Conservation (phyloP, 306 rosid genomes). For the Vigna angularis region DNA sequence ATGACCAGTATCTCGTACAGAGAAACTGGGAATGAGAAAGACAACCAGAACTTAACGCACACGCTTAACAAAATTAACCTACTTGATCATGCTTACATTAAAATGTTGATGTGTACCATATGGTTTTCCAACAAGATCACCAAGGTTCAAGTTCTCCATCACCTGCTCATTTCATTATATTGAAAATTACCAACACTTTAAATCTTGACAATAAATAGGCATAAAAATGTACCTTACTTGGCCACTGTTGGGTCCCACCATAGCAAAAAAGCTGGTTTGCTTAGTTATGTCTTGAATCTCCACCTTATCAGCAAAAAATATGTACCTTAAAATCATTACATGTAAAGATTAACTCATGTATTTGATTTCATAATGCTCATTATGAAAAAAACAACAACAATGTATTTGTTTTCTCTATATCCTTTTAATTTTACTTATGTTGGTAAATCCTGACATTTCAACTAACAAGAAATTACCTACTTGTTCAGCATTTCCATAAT, state of each 20-base stretch:
- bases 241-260: constrained; percentile 88
- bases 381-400: constrained; percentile 19
- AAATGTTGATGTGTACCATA: constrained; percentile 90
- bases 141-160: constrained; percentile 80
- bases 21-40: constrained; percentile 26
- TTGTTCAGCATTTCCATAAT: constrained; percentile 78
- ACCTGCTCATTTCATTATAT: constrained; percentile 59
- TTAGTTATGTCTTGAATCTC: constrained; percentile 88
- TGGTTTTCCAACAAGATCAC: constrained; percentile 77
- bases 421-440: not conserved
- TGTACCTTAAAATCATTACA: constrained; percentile 65
- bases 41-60: constrained; percentile 17
- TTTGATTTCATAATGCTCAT: constrained; percentile 32
- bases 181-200: constrained; percentile 34
- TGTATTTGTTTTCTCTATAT: not conserved
- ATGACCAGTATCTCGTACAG: constrained; percentile 4
- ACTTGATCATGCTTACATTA: constrained; percentile 59
- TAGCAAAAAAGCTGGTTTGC: constrained; percentile 80
- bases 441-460: constrained; percentile 26
- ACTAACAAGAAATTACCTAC: constrained; percentile 57
- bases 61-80: not conserved
- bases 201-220: constrained; percentile 23
- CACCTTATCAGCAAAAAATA: constrained; percentile 86
- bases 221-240: constrained; percentile 62
- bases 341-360: constrained; percentile 22